Evolutionary conservation across 2,329 filamentous ascomycete species (phyloP).

Genomic region (Ophiostoma himal-ulmi): DNA sequence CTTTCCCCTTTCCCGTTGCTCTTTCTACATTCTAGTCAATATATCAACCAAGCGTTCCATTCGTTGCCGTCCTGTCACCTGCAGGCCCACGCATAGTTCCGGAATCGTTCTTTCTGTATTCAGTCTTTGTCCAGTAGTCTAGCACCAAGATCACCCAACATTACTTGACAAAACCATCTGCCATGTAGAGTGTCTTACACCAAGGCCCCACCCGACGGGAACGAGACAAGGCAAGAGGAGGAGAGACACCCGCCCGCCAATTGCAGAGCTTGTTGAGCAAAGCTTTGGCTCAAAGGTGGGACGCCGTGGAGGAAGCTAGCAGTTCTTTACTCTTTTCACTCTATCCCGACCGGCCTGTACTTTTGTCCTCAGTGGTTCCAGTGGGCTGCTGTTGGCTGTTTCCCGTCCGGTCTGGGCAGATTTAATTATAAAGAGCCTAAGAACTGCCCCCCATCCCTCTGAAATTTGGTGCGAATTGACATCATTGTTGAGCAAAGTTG

Average conservation of each 20-base stretch:
- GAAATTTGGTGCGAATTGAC: slow-evolving; percentile 4
- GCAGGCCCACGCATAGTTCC: slow-evolving; percentile 16
- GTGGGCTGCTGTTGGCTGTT: neutral
- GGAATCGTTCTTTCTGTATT: neutral
- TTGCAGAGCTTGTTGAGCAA: neutral
- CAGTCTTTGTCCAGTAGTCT: neutral
- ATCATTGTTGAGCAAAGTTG: neutral
- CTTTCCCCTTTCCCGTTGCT: neutral
- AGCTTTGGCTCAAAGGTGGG: neutral
- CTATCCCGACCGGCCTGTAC: neutral
- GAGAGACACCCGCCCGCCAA: slow-evolving; percentile 11
- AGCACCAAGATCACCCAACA: no score
- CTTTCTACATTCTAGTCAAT: neutral
- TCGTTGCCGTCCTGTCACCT: slow-evolving; percentile 6
- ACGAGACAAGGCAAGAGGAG: slow-evolving; percentile 10
- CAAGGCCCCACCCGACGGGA: slow-evolving; percentile 17
- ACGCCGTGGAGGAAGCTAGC: slow-evolving; percentile 6
- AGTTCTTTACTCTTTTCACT: slow-evolving; percentile 4
- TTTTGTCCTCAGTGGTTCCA: neutral
- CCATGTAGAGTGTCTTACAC: slow-evolving; percentile 20
- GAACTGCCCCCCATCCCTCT: neutral
- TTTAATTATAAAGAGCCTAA: slow-evolving; percentile 21
- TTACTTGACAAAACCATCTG: neutral
- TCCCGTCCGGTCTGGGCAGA: neutral
- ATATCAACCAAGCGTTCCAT: neutral